Base-by-base conservation (phyloP, 2,329 filamentous ascomycete species). In the Akanthomyces muscarius region DNA sequence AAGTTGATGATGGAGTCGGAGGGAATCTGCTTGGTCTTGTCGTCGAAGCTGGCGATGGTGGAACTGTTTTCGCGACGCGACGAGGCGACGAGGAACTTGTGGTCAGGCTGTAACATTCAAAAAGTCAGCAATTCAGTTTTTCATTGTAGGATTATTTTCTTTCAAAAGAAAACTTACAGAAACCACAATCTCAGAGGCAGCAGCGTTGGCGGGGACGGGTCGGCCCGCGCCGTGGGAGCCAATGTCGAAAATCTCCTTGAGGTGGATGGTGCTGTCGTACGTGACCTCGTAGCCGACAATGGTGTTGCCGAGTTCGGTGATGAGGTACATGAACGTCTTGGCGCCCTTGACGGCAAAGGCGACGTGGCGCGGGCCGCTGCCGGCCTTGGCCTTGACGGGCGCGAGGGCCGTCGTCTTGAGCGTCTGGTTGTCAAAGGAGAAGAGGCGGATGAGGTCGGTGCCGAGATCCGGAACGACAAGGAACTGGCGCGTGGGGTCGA, bases 1-100 rank as follows among this genome's bases (percentile, higher is more conserved):
- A 86, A 91, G 64, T 80, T 86, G 65, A 88, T 81, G 61, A 93
- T 75, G 0, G 88, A 83, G 72, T 91, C 88, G 0, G 87, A 88
- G 10, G 79, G 71, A 62, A 86, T 77, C 14, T 68, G 65, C 10
- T 78, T 80, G 66, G 68, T 74, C 67, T 69, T 65, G 63, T 73
- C 61, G 68, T 82, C 77, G 42, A 75, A 72, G 73, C 79, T 79
- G 63, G 78, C 74, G 62, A 83, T 77, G 5, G 33, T 69, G 71
- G 87, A 83, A 25, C 80, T 75, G 51, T 76, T 78, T 70, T 89
- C 88, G 70, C 83, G 83, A 65, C 90, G 87, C 66, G 89, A 89
- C 2, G 87, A 89, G 48, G 89, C 81, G 67, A 89, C 79, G 58
- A 92, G 71, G 76, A 86, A 90, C 42, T 81, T 83, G 64, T 81